Base-by-base conservation (phyloP, 768 basidiomycete species). In the Pulveroboletus sp. region DNA sequence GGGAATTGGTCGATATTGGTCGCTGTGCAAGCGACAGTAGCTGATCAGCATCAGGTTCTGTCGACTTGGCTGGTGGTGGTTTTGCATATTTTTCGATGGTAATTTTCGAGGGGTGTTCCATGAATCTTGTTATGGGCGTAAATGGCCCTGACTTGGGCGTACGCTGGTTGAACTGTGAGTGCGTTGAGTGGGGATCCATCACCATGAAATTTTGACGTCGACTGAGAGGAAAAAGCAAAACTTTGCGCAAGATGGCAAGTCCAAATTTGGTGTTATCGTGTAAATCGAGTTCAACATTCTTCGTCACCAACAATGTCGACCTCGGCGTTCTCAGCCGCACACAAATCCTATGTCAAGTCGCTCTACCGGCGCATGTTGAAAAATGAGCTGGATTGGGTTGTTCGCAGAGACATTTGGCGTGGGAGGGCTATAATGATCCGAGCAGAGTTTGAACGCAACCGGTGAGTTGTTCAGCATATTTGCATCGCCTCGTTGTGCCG, bases 381-480 rank as follows among this genome's bases (percentile, higher is more conserved):
- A 60, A 94, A 97, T 60, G 77, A 89, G 40, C 74, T 95, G 44
- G 85, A 98, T 70, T 98, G 95, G 95, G 84, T 81, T 39, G 75
- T 97, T 56, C 78, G 87, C 48, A 75, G 94, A 45, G 88, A 93
- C 61, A 63, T 91, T 1, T 97, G 92, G 92, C 80, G 94, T 52
- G 77, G 75, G 47, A 80, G 86, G 68, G 94, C 94, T 12, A 69
- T 94, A 59, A 74, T 85, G 67, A 90, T 98, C 55, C 75, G 95
- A 53, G 94, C 94, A 52, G 81, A 91, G 66, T 98, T 98, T 66
- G 95, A 98, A 74, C 72, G 78, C 58, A 93, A 97, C 77, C 81
- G 93, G 91, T 90, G 65, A 43, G 65, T 51, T 40, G 38, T 17
- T 19, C 10, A 13, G 27, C 50, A 79, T 43, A 14, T 45, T 11